Conservation (phyloP, 495 filamentous ascomycete genomes). For the Neurospora discreta region DNA sequence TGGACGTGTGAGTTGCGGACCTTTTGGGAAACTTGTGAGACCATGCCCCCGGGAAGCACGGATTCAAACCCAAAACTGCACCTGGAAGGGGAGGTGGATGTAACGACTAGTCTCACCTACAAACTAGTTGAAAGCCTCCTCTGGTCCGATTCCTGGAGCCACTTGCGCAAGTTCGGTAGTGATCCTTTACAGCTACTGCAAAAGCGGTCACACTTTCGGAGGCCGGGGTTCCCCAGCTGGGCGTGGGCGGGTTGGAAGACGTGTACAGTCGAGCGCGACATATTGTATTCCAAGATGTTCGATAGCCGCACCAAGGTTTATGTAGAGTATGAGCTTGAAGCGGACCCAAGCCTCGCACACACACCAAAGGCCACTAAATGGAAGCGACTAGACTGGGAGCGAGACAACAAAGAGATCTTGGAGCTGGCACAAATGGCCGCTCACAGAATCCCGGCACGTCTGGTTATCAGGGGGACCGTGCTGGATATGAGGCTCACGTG, state of each 20-base stretch:
- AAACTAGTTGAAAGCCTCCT: not conserved
- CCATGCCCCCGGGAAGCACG: not conserved
- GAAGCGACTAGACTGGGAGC: not conserved
- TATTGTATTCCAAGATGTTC: not conserved
- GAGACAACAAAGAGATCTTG: not conserved
- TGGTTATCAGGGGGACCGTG: not conserved
- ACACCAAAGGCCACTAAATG: not conserved
- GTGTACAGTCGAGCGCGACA: not conserved
- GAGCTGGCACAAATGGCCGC: not conserved
- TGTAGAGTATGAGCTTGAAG: not conserved
- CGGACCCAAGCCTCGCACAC: not conserved
- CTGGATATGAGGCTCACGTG: not conserved
- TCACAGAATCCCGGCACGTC: not conserved
- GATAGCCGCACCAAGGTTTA: not conserved
- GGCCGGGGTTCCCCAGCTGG: slow-evolving; percentile 4
- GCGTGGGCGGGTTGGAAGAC: slow-evolving; percentile 1
- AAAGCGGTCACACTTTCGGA: not conserved
- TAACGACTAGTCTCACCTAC: not conserved
- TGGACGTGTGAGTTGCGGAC: not conserved
- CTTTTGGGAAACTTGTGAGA: not conserved
- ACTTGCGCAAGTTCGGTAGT: not conserved
- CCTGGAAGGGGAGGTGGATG: not conserved
- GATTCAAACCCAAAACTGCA: not conserved
- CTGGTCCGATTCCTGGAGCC: not conserved
- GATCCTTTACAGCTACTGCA: not conserved